Conservation (phyloP, 441 rosid species). For the Pelargonium fulgidum region DNA sequence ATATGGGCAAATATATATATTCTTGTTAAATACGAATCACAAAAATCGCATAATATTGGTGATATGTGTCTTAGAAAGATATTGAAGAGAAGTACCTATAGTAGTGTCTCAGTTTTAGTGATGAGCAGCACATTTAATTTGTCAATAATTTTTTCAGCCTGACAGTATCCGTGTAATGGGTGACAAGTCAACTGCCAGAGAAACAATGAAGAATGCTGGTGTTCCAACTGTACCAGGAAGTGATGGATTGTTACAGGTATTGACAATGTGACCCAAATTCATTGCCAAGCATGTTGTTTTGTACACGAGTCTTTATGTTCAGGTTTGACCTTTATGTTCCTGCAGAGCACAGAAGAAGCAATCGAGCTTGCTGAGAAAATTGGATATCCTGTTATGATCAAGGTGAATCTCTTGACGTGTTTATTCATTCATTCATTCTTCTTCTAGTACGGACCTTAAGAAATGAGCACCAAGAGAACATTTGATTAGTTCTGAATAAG, state of each 20-base stretch:
- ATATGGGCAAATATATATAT: background rate
- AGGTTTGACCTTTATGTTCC: conserved; percentile 19
- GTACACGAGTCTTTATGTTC: background rate
- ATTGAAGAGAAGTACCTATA: background rate
- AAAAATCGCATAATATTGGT: background rate
- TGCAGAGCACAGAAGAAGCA: conserved; percentile 88
- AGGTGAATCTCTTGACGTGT: conserved; percentile 38
- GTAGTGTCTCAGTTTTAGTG: background rate
- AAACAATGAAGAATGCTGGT: conserved; percentile 94
- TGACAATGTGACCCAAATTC: background rate
- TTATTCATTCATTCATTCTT: background rate
- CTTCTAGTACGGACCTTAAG: background rate
- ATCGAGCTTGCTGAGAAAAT: conserved; percentile 68
- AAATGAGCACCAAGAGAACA: too few species aligned
- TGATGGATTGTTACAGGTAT: conserved; percentile 82
- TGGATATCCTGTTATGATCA: conserved; percentile 94
- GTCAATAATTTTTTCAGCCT: conserved; percentile 45
- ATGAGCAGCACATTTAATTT: conserved; percentile 1
- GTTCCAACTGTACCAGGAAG: conserved; percentile 99
- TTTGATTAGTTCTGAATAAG: background rate
- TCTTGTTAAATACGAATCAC: background rate
- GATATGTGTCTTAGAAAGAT: background rate
- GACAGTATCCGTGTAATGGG: conserved; percentile 97
- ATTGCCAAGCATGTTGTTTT: too few species aligned
- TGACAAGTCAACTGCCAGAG: conserved; percentile 93